Percentiles rank a stretch among this genome's conserved stretches.
Conservation (phyloP, 2,329 filamentous ascomycete genomes). For the Drechslera avenae region DNA sequence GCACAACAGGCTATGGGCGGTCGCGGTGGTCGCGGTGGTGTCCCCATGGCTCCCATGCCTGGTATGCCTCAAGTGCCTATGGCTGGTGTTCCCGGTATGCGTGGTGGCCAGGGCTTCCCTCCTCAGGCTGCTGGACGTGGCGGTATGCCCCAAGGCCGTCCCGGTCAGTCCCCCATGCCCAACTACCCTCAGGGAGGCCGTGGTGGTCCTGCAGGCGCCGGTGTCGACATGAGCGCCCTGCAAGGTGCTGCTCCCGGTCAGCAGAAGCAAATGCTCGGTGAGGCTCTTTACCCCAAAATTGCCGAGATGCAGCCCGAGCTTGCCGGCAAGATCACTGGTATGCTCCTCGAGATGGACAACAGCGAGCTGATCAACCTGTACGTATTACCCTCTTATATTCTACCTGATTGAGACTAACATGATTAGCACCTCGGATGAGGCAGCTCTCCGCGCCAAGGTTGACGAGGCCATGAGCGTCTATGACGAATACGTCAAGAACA, state of each 20-base stretch:
- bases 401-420: conserved; percentile 34
- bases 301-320: conserved; percentile 91
- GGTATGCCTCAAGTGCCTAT: conserved; percentile 74
- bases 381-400: conserved; percentile 55
- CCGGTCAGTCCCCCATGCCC: conserved; percentile 39
- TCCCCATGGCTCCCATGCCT: conserved; percentile 65
- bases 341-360: conserved; percentile 99
- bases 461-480: conserved; percentile 97
- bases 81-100: conserved; percentile 51
- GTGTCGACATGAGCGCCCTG: conserved; percentile 59
- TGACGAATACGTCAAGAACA: conserved; percentile 96
- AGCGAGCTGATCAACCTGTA: conserved; percentile 91
- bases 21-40: conserved; percentile 65
- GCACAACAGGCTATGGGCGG: conserved; percentile 61
- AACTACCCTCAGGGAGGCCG: conserved; percentile 43
- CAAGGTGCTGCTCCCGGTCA: conserved; percentile 65
- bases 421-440: conserved; percentile 82
- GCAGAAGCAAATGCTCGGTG: conserved; percentile 98
- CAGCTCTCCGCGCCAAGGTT: conserved; percentile 90
- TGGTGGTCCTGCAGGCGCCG: conserved; percentile 33
- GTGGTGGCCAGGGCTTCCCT: conserved; percentile 49
- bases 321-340: conserved; percentile 98
- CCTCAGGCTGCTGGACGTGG: conserved; percentile 48
- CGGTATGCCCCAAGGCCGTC: conserved; percentile 39
- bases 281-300: conserved; percentile 99